Evolutionary conservation across 192 early-diverging fungal species (phyloP).

Genomic region (Gamsiella multidivaricata): DNA sequence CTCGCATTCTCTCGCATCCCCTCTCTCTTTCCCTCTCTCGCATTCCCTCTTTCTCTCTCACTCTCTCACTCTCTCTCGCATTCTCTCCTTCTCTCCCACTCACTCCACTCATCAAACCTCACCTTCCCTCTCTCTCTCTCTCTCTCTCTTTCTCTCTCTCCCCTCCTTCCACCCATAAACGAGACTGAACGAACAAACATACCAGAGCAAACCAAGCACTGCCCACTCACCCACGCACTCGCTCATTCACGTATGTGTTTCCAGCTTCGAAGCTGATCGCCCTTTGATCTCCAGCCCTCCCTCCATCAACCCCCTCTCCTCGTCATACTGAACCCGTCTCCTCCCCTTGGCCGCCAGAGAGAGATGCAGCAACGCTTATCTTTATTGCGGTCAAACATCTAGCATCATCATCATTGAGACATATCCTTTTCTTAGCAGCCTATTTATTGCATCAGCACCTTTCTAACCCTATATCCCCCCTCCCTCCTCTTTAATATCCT

Average conservation of each 20-base stretch:
- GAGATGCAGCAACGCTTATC: too few species aligned
- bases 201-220: too few species aligned
- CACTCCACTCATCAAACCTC: not conserved
- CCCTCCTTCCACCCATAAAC: slow-evolving; percentile 1
- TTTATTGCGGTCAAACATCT: too few species aligned
- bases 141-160: not conserved
- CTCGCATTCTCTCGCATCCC: slow-evolving; percentile 6
- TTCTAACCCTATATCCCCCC: not conserved
- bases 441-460: not conserved
- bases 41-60: not conserved
- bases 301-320: too few species aligned
- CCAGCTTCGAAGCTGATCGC: too few species aligned
- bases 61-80: not conserved
- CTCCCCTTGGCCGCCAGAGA: too few species aligned
- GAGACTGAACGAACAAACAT: too few species aligned
- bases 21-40: slow-evolving; percentile 8
- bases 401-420: too few species aligned
- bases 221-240: not conserved
- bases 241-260: too few species aligned
- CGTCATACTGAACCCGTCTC: too few species aligned
- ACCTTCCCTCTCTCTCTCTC: not conserved
- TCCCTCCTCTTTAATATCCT: not conserved
- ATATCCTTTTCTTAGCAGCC: too few species aligned
- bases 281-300: too few species aligned
- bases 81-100: not conserved